Conservation (phyloP, 208 protist genomes). For the Crithidia expoeki region DNA sequence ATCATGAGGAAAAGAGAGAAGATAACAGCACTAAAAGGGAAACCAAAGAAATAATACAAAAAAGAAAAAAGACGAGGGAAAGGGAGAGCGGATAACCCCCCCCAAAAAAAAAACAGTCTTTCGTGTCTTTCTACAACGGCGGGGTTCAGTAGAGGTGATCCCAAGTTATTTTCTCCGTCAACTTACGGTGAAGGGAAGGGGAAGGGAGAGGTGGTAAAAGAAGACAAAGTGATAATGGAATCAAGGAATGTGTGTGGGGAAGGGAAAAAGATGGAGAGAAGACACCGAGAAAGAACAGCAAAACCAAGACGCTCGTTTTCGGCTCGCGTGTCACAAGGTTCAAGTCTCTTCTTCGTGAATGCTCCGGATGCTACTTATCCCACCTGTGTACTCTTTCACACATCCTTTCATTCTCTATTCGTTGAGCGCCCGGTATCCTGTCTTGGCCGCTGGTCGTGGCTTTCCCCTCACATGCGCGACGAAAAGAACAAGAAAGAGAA, state of each 20-base stretch:
- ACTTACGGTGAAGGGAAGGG: neutral
- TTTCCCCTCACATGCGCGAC: too few species aligned
- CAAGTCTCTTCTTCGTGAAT: too few species aligned
- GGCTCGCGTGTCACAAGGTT: too few species aligned
- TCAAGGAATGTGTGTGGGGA: neutral
- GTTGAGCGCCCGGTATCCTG: too few species aligned
- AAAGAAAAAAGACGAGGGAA: neutral
- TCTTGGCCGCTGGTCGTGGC: too few species aligned
- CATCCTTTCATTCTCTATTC: too few species aligned
- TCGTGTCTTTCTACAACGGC: neutral
- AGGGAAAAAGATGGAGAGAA: too few species aligned
- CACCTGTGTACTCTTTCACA: too few species aligned
- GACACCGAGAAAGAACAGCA: too few species aligned
- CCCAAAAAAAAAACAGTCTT: neutral
- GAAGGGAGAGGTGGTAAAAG: neutral
- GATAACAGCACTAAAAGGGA: neutral
- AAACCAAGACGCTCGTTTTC: too few species aligned
- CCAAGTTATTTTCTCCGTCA: neutral
- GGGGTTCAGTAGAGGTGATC: neutral
- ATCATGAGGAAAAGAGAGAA: slow-evolving; percentile 7
- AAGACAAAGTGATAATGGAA: neutral
- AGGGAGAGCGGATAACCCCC: neutral
- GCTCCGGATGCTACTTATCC: too few species aligned
- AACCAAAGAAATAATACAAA: neutral
- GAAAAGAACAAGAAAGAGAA: too few species aligned